Evolutionary conservation across 768 basidiomycete genomes (phyloP).

Genomic region (Leccinum disarticulatum): DNA sequence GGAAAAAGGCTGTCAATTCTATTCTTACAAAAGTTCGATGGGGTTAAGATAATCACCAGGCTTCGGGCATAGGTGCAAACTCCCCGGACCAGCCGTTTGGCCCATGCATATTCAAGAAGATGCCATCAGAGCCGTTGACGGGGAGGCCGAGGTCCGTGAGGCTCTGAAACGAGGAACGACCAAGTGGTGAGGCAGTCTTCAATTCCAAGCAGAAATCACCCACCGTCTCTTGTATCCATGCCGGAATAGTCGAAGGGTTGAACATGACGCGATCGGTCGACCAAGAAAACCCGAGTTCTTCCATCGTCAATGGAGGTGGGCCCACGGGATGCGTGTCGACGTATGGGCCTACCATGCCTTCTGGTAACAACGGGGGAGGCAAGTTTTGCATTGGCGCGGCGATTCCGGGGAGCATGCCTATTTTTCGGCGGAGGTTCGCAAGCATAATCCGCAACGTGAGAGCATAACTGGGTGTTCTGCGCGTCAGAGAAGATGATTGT

Average conservation of each 20-base stretch:
- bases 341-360: conserved; percentile 58
- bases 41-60: conserved; percentile 57
- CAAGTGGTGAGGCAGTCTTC: not conserved
- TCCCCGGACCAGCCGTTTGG: conserved; percentile 76
- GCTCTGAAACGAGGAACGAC: conserved; percentile 48
- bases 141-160: conserved; percentile 88
- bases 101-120: conserved; percentile 76
- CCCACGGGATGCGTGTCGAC: conserved; percentile 49
- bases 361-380: conserved; percentile 54
- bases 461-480: conserved; percentile 61
- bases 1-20: conserved; percentile 25
- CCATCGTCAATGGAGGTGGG: conserved; percentile 73
- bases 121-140: conserved; percentile 87
- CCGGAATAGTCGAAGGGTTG: conserved; percentile 79
- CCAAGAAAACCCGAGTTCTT: conserved; percentile 81
- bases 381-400: conserved; percentile 48
- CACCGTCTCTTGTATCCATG: conserved; percentile 91
- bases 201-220: conserved; percentile 25
- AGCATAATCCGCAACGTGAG: conserved; percentile 92
- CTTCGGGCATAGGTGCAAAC: conserved; percentile 76
- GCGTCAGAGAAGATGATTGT: conserved; percentile 10
- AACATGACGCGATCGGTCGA: conserved; percentile 64
- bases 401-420: conserved; percentile 60
- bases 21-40: conserved; percentile 17
- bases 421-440: conserved; percentile 85